Evolutionary conservation across 495 filamentous ascomycete genomes (phyloP).

Genomic region (Penicillium steckii): DNA sequence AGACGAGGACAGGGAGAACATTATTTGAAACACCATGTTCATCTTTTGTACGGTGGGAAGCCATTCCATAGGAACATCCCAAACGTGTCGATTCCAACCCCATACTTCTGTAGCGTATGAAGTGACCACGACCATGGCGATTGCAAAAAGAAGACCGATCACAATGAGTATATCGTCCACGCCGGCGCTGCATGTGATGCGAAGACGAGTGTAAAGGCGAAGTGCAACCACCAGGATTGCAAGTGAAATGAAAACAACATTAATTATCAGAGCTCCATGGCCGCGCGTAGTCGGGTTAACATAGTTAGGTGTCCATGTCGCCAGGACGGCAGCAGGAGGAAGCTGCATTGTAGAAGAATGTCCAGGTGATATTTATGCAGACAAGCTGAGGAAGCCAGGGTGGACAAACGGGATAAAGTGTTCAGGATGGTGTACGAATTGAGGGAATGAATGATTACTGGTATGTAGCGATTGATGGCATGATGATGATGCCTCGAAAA

Average conservation of each 20-base stretch:
- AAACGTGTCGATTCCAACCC: constrained; percentile 57
- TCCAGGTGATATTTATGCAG: neutral
- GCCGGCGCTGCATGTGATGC: constrained; percentile 45
- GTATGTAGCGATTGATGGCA: neutral
- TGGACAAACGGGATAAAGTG: neutral
- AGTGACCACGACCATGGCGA: constrained; percentile 44
- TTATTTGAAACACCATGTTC: constrained; percentile 50
- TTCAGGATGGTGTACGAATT: neutral
- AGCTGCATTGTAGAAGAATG: constrained; percentile 33
- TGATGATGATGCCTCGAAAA: neutral
- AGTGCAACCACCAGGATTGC: constrained; percentile 41
- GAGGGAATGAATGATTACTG: neutral
- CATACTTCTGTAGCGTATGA: constrained; percentile 42
- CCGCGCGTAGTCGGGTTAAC: constrained; percentile 51
- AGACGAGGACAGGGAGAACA: constrained; percentile 52
- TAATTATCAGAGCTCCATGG: constrained; percentile 41
- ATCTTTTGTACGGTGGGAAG: constrained; percentile 39
- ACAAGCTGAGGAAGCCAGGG: neutral
- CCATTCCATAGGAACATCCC: constrained; percentile 44
- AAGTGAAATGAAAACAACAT: constrained; percentile 34
- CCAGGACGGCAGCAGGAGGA: constrained; percentile 43
- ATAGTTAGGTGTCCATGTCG: constrained; percentile 55
- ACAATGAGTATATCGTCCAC: constrained; percentile 50
- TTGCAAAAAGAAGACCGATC: constrained; percentile 31
- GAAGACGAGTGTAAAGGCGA: constrained; percentile 49